Evolutionary conservation across 306 rosid genomes (phyloP).

Genomic region (Acacia melanoxylon): DNA sequence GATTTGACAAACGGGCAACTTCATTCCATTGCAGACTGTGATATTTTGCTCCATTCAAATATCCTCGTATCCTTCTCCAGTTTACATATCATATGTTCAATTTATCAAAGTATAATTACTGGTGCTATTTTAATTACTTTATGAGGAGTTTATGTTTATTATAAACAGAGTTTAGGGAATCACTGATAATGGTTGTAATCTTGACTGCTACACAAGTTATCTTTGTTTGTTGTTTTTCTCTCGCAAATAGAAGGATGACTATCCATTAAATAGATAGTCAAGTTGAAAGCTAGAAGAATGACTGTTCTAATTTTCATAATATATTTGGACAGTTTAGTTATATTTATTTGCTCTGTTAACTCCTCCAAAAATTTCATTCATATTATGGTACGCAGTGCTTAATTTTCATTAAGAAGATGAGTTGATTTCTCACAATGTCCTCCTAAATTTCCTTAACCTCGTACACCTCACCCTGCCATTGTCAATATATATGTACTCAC

Average conservation of each 20-base stretch:
- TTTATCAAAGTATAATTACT: too few species aligned
- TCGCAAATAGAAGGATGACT: not conserved
- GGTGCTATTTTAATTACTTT: not conserved
- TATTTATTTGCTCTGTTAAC: conserved; percentile 34
- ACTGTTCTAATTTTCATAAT: conserved; percentile 38
- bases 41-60: not conserved
- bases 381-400: conserved; percentile 39
- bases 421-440: conserved; percentile 73
- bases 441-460: conserved; percentile 34
- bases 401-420: conserved; percentile 50
- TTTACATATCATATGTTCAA: not conserved
- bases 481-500: too few species aligned
- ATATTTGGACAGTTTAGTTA: conserved; percentile 64
- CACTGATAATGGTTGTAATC: not conserved
- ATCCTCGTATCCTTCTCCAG: not conserved
- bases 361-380: conserved; percentile 42
- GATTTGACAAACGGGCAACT: not conserved
- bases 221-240: not conserved
- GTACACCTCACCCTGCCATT: too few species aligned
- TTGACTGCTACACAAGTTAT: not conserved
- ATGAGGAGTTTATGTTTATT: too few species aligned
- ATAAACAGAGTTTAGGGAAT: too few species aligned
- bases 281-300: not conserved
- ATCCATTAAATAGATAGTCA: not conserved
- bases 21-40: not conserved